Conservation (phyloP, 768 basidiomycete genomes). For the Coprinopsis cinerea region DNA sequence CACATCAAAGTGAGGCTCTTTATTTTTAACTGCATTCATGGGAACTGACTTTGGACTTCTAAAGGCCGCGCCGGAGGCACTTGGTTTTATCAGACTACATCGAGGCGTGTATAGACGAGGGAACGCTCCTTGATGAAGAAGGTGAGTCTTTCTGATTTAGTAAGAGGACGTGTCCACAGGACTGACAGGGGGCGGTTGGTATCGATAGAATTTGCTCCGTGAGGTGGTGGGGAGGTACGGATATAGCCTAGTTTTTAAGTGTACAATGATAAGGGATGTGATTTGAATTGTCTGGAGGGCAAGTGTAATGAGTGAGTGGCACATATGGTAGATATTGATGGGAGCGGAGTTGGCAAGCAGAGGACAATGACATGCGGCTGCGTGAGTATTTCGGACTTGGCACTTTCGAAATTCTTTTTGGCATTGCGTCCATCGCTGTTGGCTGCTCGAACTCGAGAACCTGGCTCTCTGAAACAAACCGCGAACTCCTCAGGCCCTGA, state of each 20-base stretch:
- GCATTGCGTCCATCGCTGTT: constrained; percentile 5
- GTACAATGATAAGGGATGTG: background rate
- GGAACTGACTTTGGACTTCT: constrained; percentile 2
- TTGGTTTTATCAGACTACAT: constrained; percentile 77
- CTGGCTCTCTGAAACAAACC: too few species aligned
- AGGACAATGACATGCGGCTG: background rate
- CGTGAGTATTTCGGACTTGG: background rate
- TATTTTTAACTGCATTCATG: constrained; percentile 10
- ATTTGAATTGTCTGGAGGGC: background rate
- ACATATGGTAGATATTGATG: background rate
- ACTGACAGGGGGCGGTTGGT: background rate
- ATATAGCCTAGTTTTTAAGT: background rate
- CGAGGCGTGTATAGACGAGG: constrained; percentile 74
- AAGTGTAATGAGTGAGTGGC: background rate
- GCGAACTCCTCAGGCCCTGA: too few species aligned
- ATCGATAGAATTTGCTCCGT: constrained; percentile 24
- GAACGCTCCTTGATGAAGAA: constrained; percentile 79
- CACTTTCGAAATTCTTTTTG: background rate
- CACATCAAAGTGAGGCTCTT: constrained; percentile 55
- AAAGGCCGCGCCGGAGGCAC: constrained; percentile 75
- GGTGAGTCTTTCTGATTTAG: constrained; percentile 38
- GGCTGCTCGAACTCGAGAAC: too few species aligned
- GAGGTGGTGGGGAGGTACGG: background rate
- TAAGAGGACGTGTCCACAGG: background rate
- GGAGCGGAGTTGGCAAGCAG: background rate